phyloP scores from a whole-genome alignment of 192 early-diverging fungal species.

The Chytriomyces sp. region DNA sequence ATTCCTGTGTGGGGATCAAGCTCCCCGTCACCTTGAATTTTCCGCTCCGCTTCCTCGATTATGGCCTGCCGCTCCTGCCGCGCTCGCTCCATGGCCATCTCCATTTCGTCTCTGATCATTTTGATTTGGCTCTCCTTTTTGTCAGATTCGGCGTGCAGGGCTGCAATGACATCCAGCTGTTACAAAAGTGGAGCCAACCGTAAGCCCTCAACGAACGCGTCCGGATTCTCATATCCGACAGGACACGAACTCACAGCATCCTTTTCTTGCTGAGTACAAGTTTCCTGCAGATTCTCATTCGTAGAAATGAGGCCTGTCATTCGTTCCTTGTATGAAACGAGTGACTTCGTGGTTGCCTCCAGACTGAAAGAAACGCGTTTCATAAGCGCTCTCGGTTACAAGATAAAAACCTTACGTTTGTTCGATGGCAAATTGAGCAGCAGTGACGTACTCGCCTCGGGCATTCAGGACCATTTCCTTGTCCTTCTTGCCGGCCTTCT shows the following conservation, averaged over 20 bases:
- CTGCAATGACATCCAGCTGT: slow-evolving; percentile 65
- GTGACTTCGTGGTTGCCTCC: slow-evolving; percentile 50
- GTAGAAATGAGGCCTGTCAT: slow-evolving; percentile 49
- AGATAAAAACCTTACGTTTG: slow-evolving; percentile 45
- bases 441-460: slow-evolving; percentile 51
- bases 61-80: slow-evolving; percentile 43
- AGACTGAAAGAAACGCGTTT: slow-evolving; percentile 40
- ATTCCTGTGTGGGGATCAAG: slow-evolving; percentile 18
- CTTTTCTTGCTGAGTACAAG: slow-evolving; percentile 57
- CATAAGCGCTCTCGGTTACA: neutral
- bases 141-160: slow-evolving; percentile 58
- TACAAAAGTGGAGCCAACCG: neutral
- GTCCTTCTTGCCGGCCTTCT: slow-evolving; percentile 41
- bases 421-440: slow-evolving; percentile 51
- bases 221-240: neutral
- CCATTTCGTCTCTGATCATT: slow-evolving; percentile 47
- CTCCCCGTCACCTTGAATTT: slow-evolving; percentile 45
- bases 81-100: slow-evolving; percentile 30
- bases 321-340: slow-evolving; percentile 43
- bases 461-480: slow-evolving; percentile 52
- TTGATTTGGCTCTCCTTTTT: slow-evolving; percentile 52
- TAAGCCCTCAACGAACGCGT: neutral
- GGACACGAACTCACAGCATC: slow-evolving; percentile 50
- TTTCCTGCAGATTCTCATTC: slow-evolving; percentile 58
- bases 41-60: slow-evolving; percentile 48